Percentiles rank a stretch among this genome's conserved stretches.
Evolutionary conservation across 805 yeast species (phyloP).

Genomic region (Yamadazyma paraphyllophila): DNA sequence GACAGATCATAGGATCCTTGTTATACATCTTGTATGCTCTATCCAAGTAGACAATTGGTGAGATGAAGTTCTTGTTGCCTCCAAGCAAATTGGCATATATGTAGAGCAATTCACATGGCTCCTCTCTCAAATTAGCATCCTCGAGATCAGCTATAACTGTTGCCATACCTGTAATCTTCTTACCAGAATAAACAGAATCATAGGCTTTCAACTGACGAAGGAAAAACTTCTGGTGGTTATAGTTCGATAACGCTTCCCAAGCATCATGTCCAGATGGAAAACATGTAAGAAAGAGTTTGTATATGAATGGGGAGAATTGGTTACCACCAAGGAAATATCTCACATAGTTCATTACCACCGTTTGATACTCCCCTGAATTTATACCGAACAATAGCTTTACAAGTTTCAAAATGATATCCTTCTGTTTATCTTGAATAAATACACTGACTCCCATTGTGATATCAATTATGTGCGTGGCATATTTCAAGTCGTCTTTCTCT

Average conservation of each 20-base stretch:
- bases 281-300: conserved; percentile 64
- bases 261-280: conserved; percentile 61
- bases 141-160: conserved; percentile 58
- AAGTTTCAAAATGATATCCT: conserved; percentile 58
- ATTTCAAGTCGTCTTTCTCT: conserved; percentile 61
- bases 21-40: conserved; percentile 67
- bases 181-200: conserved; percentile 60
- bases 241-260: conserved; percentile 62
- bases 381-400: conserved; percentile 64
- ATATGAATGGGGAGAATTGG: conserved; percentile 72
- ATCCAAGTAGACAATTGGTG: conserved; percentile 75
- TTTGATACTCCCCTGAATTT: conserved; percentile 47
- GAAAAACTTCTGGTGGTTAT: conserved; percentile 86
- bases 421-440: conserved; percentile 62
- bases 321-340: conserved; percentile 63
- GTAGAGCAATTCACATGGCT: conserved; percentile 67
- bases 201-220: conserved; percentile 86
- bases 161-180: conserved; percentile 74
- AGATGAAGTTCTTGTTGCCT: conserved; percentile 76
- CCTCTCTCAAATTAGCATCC: conserved; percentile 33
- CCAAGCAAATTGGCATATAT: conserved; percentile 80
- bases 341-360: conserved; percentile 51
- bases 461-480: conserved; percentile 52
- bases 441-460: conserved; percentile 78
- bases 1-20: conserved; percentile 74